Percentiles rank a stretch among this genome's conserved stretches.
Evolutionary conservation across 805 yeast genomes (phyloP).

Genomic region (Wickerhamiella galacta): DNA sequence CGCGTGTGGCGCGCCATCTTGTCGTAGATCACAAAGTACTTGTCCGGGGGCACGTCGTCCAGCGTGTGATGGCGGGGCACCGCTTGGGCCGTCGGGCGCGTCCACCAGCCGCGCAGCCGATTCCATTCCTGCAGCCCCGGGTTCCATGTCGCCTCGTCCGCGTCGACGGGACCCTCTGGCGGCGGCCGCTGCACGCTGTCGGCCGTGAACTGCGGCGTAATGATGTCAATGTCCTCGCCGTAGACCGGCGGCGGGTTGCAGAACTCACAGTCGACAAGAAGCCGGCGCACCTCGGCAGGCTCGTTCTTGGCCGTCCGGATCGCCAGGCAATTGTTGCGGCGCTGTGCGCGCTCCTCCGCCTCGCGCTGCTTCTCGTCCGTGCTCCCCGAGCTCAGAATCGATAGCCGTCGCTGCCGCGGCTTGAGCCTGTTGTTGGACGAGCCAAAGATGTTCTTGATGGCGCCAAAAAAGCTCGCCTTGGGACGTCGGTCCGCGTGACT

Average conservation of each 20-base stretch:
- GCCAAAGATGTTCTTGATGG: conserved; percentile 5
- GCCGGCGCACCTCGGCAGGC: conserved; percentile 16
- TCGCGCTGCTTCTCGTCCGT: conserved; percentile 2
- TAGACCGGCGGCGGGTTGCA: conserved; percentile 17
- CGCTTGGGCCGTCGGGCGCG: conserved; percentile 14
- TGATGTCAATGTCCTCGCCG: conserved; percentile 10
- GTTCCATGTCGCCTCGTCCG: conserved; percentile 27
- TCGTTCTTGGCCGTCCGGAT: conserved; percentile 17
- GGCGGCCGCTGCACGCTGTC: conserved; percentile 6
- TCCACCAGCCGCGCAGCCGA: conserved; percentile 53
- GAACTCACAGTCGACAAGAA: conserved; percentile 18
- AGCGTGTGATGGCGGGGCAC: conserved; percentile 14
- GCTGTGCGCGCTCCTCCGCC: conserved; percentile 11
- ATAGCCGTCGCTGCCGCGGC: conserved; percentile 3
- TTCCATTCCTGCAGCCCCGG: conserved; percentile 55
- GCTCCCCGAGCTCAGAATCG: conserved; percentile 3
- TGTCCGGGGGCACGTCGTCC: conserved; percentile 17
- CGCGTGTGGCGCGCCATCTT: conserved; percentile 55
- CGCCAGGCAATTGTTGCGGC: conserved; percentile 15
- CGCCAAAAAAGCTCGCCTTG: conserved; percentile 3
- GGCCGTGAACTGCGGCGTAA: conserved; percentile 11
- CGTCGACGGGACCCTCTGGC: conserved; percentile 8
- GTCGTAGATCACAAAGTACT: conserved; percentile 36
- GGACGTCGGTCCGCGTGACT: neutral
- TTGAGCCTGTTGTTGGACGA: neutral